These are phyloP conservation scores for Lasiosphaeriaceae sp. DNA, from an alignment of 495 filamentous ascomycete genomes.

Conservation along the genomic window DNA sequence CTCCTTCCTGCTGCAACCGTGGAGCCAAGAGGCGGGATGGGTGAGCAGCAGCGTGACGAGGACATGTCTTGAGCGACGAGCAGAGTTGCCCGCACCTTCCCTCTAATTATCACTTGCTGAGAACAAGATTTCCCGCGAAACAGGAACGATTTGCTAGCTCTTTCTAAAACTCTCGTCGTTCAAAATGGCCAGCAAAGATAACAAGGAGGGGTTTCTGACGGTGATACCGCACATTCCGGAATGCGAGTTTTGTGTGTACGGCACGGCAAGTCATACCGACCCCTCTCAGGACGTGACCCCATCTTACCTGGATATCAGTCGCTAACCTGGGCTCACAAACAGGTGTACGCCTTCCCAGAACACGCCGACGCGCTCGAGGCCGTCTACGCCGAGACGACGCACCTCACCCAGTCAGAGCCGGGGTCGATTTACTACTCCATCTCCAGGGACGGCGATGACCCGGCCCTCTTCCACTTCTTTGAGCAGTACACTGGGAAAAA, in stretches of 20 bases:
- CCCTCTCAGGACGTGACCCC: too few species aligned
- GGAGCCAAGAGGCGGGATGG: too few species aligned
- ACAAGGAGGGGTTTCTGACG: not conserved
- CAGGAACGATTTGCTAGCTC: too few species aligned
- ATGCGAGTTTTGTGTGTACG: constrained; percentile 14
- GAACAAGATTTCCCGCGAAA: too few species aligned
- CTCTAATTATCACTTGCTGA: too few species aligned
- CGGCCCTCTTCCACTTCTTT: constrained; percentile 35
- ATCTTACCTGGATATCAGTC: not conserved
- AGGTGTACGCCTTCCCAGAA: constrained; percentile 32
- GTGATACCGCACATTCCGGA: constrained; percentile 4
- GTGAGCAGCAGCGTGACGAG: too few species aligned
- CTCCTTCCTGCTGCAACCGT: too few species aligned
- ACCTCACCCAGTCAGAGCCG: constrained; percentile 26
- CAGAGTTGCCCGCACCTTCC: too few species aligned
- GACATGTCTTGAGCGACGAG: too few species aligned
- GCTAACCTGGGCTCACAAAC: not conserved
- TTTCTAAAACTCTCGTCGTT: too few species aligned
- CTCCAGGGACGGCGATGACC: constrained; percentile 24
- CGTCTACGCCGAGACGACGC: constrained; percentile 32
- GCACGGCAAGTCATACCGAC: not conserved
- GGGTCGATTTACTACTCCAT: constrained; percentile 35
- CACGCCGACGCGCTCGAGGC: constrained; percentile 33
- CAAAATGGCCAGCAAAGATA: not conserved
- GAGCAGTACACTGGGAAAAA: constrained; percentile 26